Base-by-base conservation (phyloP, 1,284 basidiomycete species). In the Trichosporon sp. region DNA sequence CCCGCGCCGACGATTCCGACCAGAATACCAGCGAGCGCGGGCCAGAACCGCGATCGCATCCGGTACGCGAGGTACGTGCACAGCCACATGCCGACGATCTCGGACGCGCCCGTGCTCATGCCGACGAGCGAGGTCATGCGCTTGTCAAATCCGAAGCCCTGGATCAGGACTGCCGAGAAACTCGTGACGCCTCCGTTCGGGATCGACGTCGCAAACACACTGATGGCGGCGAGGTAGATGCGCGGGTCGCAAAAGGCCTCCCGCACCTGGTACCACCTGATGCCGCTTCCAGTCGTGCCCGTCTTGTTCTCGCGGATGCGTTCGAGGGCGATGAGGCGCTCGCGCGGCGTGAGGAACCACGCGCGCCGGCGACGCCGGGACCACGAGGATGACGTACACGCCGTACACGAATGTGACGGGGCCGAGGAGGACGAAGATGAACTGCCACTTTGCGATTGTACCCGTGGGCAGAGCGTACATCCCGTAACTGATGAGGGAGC, bases 241-340 rank as follows among this genome's bases (percentile, higher is more conserved):
- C 54, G 54, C 26, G 75, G 77, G 72, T 84, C 83, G 3, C 56
- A 51, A 66, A 81, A 75, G 8, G 76, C 76, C 73, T 84, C 83
- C 40, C 74, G 65, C 12, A 83, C 79, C 66, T 84, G 83, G 19
- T 69, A 51, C 80, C 78, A 80, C 61, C 81, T 78, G 73, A 80
- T 64, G 16, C 75, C 54, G 51, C 67, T 76, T 69, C 76, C 78
- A 67, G 79, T 76, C 0, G 80, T 81, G 46, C 83, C 82, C 10
- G 79, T 80, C 65, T 82, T 79, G 78, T 85, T 84, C 21, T 75
- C 74, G 35, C 84, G 76, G 69, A 85, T 78, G 12, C 84, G 77
- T 74, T 85, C 84, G 63, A 85, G 74, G 0, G 84, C 83, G 61
- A 85, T 70, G 56, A 78, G 71, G 70, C 81, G 82, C 70, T 85